Evolutionary conservation across 345 rosid species (phyloP).

Genomic region (Sisymbrium altissimum): DNA sequence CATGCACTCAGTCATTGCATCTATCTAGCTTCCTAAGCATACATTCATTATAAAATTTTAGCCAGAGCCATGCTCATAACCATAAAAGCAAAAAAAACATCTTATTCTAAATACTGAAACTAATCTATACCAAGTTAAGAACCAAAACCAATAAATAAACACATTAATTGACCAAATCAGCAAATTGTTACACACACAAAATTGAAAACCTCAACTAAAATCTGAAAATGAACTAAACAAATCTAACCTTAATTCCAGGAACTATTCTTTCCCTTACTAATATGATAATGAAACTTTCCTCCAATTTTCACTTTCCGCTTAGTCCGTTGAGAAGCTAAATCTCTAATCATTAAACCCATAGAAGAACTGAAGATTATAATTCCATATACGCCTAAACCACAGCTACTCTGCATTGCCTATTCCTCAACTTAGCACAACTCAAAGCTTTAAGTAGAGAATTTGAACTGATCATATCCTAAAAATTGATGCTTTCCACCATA

Average conservation of each 20-base stretch:
- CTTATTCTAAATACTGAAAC: conserved; percentile 6
- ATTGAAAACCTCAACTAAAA: not conserved
- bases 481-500: conserved; percentile 13
- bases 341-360: conserved; percentile 11
- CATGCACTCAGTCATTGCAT: conserved; percentile 19
- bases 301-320: not conserved
- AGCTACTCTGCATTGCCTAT: conserved; percentile 5
- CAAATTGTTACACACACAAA: not conserved
- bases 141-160: conserved; percentile 3
- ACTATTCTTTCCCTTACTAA: not conserved
- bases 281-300: not conserved
- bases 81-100: conserved; percentile 3
- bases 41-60: not conserved
- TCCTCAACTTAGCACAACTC: conserved; percentile 8
- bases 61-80: conserved; percentile 24
- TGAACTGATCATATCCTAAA: conserved; percentile 15
- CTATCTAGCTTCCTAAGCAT: conserved; percentile 6
- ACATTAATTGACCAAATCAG: conserved; percentile 5
- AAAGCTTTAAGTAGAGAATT: conserved; percentile 9
- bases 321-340: not conserved
- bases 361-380: not conserved
- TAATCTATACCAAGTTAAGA: conserved; percentile 16
- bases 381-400: not conserved
- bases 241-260: conserved; percentile 5
- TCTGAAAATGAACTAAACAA: not conserved